Conservation (phyloP, 2,329 filamentous ascomycete genomes). For the Mycosphaerella sp. region DNA sequence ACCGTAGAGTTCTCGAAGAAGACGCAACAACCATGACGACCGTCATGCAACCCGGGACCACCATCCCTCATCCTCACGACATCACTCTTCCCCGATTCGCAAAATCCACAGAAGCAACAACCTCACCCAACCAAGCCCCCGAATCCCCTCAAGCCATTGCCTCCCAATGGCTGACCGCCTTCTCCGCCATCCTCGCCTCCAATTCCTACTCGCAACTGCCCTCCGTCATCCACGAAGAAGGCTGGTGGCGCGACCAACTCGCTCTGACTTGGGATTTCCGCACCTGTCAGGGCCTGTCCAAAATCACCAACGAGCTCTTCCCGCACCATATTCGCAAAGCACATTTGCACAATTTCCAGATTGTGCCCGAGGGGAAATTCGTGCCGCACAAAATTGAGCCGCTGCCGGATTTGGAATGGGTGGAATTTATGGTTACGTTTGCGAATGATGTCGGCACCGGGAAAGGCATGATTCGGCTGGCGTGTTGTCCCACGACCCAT, state of each 20-base stretch:
- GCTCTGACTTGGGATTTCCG: slow-evolving; percentile 52
- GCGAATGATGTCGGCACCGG: slow-evolving; percentile 51
- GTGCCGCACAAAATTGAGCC: slow-evolving; percentile 38
- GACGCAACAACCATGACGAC: not conserved
- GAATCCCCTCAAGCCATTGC: slow-evolving; percentile 23
- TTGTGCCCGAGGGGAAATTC: slow-evolving; percentile 11
- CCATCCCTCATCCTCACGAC: not conserved
- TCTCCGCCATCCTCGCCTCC: slow-evolving; percentile 23
- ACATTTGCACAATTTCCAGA: not conserved
- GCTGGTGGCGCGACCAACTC: slow-evolving; percentile 56
- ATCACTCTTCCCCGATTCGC: not conserved
- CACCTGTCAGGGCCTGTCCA: slow-evolving; percentile 42
- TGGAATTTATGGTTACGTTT: slow-evolving; percentile 53
- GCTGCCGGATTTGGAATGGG: slow-evolving; percentile 50
- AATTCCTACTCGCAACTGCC: slow-evolving; percentile 19
- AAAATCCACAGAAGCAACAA: not conserved
- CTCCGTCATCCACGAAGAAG: slow-evolving; percentile 40
- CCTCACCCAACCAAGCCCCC: slow-evolving; percentile 7
- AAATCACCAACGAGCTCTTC: slow-evolving; percentile 36
- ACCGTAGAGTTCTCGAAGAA: not conserved
- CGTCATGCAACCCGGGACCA: not conserved
- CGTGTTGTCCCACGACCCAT: slow-evolving; percentile 35
- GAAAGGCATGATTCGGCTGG: slow-evolving; percentile 51
- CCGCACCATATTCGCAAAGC: slow-evolving; percentile 26
- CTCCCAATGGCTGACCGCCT: slow-evolving; percentile 29